Evolutionary conservation across 352 stramenopile species (phyloP).

Genomic region (Globisporangium parvum): DNA sequence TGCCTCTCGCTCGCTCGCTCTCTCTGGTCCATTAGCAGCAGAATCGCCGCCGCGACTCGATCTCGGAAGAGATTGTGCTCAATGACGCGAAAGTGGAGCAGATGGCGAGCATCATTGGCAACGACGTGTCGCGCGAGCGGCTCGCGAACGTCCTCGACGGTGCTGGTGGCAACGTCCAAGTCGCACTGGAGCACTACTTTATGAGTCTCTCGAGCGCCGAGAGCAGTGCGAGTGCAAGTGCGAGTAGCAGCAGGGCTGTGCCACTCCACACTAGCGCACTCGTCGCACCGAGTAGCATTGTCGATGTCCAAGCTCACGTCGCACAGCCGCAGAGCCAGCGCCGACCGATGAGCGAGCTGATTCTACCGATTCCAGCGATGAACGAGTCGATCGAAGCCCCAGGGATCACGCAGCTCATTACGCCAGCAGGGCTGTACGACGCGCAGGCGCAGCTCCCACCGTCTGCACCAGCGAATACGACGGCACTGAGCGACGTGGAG

Average conservation of each 20-base stretch:
- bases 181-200: conserved; percentile 87
- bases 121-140: conserved; percentile 60
- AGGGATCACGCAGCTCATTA: conserved; percentile 9
- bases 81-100: conserved; percentile 80
- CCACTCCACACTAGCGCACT: neutral
- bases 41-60: conserved; percentile 26
- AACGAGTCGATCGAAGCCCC: conserved; percentile 17
- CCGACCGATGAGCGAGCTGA: conserved; percentile 58
- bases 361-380: conserved; percentile 60
- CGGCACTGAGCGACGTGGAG: neutral
- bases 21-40: conserved; percentile 19
- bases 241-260: neutral
- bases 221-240: conserved; percentile 1
- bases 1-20: neutral
- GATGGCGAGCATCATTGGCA: conserved; percentile 75
- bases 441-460: conserved; percentile 3
- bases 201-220: conserved; percentile 66
- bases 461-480: neutral
- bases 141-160: conserved; percentile 76
- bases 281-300: conserved; percentile 3
- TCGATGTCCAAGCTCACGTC: conserved; percentile 25
- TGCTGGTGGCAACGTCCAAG: conserved; percentile 73
- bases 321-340: conserved; percentile 32
- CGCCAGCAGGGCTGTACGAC: conserved; percentile 13
- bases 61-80: conserved; percentile 61